Percentiles rank a stretch among this genome's conserved stretches.
Evolutionary conservation across 1,284 basidiomycete species (phyloP).

Genomic region (Rugosomyces carneus): DNA sequence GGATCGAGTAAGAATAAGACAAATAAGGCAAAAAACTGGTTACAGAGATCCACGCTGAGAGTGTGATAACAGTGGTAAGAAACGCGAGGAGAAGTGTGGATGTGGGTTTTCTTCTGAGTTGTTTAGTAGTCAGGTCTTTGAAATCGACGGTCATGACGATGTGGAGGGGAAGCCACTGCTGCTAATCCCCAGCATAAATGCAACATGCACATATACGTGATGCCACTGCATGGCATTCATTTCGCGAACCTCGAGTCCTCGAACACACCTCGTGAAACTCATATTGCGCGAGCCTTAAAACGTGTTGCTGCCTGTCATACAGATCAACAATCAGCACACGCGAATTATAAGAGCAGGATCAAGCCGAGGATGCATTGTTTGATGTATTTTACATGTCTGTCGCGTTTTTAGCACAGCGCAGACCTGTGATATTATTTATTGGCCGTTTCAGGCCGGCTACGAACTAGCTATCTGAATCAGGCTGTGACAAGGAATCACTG

Average conservation of each 20-base stretch:
- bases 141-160: conserved; percentile 19
- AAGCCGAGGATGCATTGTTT: neutral
- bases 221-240: conserved; percentile 8
- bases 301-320: neutral
- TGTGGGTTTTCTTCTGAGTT: conserved; percentile 1
- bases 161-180: conserved; percentile 5
- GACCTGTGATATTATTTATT: neutral
- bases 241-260: conserved; percentile 2
- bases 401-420: neutral
- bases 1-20: neutral
- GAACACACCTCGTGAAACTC: conserved; percentile 12
- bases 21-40: conserved; percentile 6
- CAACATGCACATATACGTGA: conserved; percentile 17
- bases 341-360: neutral
- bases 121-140: neutral
- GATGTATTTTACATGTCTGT: neutral
- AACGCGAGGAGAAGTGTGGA: conserved; percentile 10
- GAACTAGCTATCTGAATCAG: conserved; percentile 11
- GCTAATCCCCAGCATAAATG: conserved; percentile 16
- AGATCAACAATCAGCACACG: neutral
- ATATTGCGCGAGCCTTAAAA: conserved; percentile 2
- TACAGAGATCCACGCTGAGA: conserved; percentile 14
- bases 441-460: neutral
- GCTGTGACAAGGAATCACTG: conserved; percentile 9
- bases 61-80: conserved; percentile 11